Evolutionary conservation across 257 asterid species (phyloP).

Genomic region (Salvia rosmarinus): DNA sequence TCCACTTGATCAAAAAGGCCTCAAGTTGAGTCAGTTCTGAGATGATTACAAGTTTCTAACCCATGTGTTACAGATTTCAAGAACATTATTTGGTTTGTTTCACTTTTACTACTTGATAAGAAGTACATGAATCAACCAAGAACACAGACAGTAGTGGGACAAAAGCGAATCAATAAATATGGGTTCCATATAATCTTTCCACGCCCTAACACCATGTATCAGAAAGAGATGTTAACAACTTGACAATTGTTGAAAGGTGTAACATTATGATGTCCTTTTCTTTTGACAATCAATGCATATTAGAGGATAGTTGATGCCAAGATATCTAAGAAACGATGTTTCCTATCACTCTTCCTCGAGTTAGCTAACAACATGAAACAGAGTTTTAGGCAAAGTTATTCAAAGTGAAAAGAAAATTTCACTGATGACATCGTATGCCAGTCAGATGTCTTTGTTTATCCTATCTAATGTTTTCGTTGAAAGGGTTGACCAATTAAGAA

Average conservation of each 20-base stretch:
- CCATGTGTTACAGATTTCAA: neutral
- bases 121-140: neutral
- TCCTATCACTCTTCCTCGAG: neutral
- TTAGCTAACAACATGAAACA: constrained; percentile 11
- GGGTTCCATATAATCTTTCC: constrained; percentile 4
- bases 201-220: constrained; percentile 1
- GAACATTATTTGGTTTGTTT: neutral
- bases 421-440: neutral
- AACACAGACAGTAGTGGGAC: neutral
- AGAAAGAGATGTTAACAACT: constrained; percentile 4
- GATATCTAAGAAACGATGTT: neutral
- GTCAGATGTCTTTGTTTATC: neutral
- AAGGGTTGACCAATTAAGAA: neutral
- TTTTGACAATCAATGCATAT: constrained; percentile 11
- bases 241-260: neutral
- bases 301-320: neutral
- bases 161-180: neutral
- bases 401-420: neutral
- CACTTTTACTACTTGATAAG: neutral
- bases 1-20: constrained; percentile 24
- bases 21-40: neutral
- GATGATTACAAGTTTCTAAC: constrained; percentile 1
- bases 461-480: constrained; percentile 26
- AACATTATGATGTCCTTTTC: neutral
- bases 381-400: constrained; percentile 19